Base-by-base conservation (phyloP, 75 land plant species). In the Pinus albicaulis region DNA sequence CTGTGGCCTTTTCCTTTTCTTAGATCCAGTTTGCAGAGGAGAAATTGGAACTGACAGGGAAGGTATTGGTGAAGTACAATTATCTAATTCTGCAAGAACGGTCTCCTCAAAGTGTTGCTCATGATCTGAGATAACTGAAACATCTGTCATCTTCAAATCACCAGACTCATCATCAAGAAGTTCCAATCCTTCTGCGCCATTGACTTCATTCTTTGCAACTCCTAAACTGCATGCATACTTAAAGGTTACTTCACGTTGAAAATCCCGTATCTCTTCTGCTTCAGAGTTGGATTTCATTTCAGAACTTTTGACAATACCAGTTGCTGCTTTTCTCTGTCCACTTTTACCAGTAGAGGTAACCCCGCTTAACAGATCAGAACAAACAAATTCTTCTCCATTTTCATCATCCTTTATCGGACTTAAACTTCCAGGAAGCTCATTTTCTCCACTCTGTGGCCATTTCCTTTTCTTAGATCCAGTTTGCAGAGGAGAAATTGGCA, bases 251-350 rank as follows among this genome's bases (percentile, higher is more conserved):
- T n/a, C n/a, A n/a, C n/a, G n/a, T n/a, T n/a, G n/a, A n/a, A n/a
- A n/a, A n/a, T n/a, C n/a, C n/a, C n/a, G n/a, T n/a, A n/a, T n/a
- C n/a, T n/a, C n/a, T n/a, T n/a, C n/a, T n/a, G n/a, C n/a, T n/a
- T n/a, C n/a, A n/a, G n/a, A n/a, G n/a, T n/a, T n/a, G n/a, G n/a
- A n/a, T n/a, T n/a, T n/a, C n/a, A n/a, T n/a, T n/a, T n/a, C n/a
- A n/a, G n/a, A n/a, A n/a, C n/a, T n/a, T n/a, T n/a, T n/a, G n/a
- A n/a, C n/a, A n/a, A n/a, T n/a, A n/a, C n/a, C n/a, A n/a, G n/a
- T n/a, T n/a, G n/a, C n/a, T n/a, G n/a, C 61, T 82, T 78, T 85
- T 85, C 28, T 59, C 72, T 4, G 84, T 68, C 4, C 71, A 68
- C 71, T 68, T 38, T 36, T 41, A 38, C 71, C 71, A 41, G 71